These are phyloP conservation scores for Ophiostoma sp. DNA, from an alignment of 2,329 filamentous ascomycete genomes.

Conservation along the genomic window DNA sequence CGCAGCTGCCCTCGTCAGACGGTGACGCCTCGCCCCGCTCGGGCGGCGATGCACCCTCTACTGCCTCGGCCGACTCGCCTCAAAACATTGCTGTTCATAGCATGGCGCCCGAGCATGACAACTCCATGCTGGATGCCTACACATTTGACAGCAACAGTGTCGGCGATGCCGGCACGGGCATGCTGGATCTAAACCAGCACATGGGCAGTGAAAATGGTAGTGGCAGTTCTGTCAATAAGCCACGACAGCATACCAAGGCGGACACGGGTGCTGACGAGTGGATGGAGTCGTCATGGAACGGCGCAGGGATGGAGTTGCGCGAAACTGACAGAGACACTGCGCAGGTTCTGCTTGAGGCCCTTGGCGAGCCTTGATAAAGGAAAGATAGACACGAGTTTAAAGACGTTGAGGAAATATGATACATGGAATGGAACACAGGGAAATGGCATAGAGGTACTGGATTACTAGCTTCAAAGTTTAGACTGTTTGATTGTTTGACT, in stretches of 20 bases:
- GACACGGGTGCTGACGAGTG: slow-evolving; percentile 29
- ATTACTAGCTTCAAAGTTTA: not conserved
- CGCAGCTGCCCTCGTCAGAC: slow-evolving; percentile 26
- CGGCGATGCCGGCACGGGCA: not conserved
- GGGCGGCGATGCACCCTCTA: slow-evolving; percentile 26
- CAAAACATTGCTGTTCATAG: not conserved
- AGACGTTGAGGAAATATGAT: no score
- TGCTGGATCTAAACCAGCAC: not conserved
- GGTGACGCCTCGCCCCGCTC: slow-evolving; percentile 27
- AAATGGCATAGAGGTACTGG: not conserved
- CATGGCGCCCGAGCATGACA: not conserved
- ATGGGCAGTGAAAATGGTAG: no score
- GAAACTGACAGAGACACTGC: slow-evolving; percentile 37
- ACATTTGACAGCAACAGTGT: not conserved
- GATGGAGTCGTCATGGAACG: slow-evolving; percentile 37
- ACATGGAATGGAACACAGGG: not conserved
- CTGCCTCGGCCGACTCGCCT: slow-evolving; percentile 16
- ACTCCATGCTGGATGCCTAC: not conserved
- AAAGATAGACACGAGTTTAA: not conserved
- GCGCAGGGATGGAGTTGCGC: slow-evolving; percentile 17
- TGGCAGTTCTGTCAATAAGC: no score
- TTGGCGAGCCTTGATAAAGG: slow-evolving; percentile 22
- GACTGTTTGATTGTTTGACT: not conserved
- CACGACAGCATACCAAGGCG: not conserved
- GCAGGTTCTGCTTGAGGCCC: slow-evolving; percentile 36